Conservation (phyloP, 768 basidiomycete species). For the Kwoniella sp. region DNA sequence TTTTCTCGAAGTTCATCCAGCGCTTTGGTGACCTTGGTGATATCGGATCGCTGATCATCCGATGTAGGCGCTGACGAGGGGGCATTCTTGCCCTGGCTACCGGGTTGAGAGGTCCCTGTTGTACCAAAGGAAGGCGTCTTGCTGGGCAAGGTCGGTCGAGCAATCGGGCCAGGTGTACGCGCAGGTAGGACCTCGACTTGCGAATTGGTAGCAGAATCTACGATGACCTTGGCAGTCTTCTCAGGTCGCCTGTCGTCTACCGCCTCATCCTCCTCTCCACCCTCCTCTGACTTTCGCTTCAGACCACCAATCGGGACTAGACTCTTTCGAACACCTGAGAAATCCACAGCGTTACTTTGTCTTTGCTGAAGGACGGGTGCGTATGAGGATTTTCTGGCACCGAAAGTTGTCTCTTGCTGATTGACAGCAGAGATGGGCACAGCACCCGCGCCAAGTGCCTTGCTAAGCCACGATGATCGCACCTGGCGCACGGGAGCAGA, state of each 20-base stretch:
- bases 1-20: constrained; percentile 44
- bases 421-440: constrained; percentile 22
- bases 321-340: constrained; percentile 35
- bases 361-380: constrained; percentile 14
- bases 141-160: constrained; percentile 9
- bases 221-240: constrained; percentile 31
- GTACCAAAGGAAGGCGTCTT: constrained; percentile 19
- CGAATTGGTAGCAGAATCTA: constrained; percentile 6
- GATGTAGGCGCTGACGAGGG: not conserved
- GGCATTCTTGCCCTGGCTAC: not conserved
- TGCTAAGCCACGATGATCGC: constrained; percentile 49
- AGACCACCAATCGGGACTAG: constrained; percentile 37
- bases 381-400: constrained; percentile 15
- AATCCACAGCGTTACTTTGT: constrained; percentile 27
- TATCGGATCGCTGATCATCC: constrained; percentile 28
- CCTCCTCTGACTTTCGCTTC: constrained; percentile 46
- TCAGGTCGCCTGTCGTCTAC: constrained; percentile 35
- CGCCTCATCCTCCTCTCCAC: constrained; percentile 25
- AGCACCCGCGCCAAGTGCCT: constrained; percentile 41
- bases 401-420: not conserved
- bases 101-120: constrained; percentile 7
- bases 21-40: constrained; percentile 41
- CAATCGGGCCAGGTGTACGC: constrained; percentile 16
- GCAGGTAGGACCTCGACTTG: constrained; percentile 8
- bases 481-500: constrained; percentile 36